These are phyloP conservation scores for Claviceps fusiformis DNA, from an alignment of 2,329 filamentous ascomycete species.

Conservation along the genomic window DNA sequence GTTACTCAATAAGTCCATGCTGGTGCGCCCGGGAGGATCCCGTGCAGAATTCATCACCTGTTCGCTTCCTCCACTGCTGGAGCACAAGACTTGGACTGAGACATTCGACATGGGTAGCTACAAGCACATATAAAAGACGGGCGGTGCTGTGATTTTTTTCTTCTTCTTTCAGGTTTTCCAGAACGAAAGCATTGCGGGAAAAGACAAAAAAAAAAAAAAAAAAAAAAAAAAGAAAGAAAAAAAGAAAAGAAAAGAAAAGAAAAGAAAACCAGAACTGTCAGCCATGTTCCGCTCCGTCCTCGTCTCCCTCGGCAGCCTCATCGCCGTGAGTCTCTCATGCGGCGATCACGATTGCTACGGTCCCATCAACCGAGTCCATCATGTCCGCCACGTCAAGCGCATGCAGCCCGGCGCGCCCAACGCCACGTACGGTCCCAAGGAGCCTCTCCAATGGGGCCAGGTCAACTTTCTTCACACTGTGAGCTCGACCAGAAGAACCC, in stretches of 20 bases:
- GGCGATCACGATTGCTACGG: conserved; percentile 25
- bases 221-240: no score
- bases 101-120: no score
- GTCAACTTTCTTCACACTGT: conserved; percentile 47
- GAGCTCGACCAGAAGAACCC: not conserved
- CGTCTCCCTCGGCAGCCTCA: conserved; percentile 3
- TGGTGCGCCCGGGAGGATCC: no score
- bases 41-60: no score
- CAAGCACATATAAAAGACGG: no score
- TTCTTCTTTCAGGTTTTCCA: no score
- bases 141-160: no score
- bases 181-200: not conserved
- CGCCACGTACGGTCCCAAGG: conserved; percentile 28
- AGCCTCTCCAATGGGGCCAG: conserved; percentile 45
- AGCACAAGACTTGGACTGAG: no score
- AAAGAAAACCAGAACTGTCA: no score
- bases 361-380: conserved; percentile 25
- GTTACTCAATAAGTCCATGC: no score
- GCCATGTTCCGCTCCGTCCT: conserved; percentile 6
- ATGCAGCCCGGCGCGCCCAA: conserved; percentile 32
- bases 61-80: no score
- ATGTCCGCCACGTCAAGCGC: conserved; percentile 33
- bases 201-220: not conserved
- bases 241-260: no score
- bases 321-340: conserved; percentile 19